Evolutionary conservation across 2,329 filamentous ascomycete genomes (phyloP).

Genomic region (Colletotrichum graminicola): DNA sequence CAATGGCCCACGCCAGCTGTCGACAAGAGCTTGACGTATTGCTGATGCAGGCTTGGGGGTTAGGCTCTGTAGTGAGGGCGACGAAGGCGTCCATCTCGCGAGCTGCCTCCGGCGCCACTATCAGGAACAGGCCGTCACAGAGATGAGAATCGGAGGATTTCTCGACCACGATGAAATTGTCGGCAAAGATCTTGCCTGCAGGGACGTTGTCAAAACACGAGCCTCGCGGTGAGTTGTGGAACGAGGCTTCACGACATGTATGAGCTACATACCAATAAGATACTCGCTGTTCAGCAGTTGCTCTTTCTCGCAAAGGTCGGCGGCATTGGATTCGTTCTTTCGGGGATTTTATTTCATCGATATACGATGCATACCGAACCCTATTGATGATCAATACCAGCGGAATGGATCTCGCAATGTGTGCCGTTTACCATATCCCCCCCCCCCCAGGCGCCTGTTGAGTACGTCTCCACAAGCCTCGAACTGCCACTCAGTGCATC

Average conservation of each 20-base stretch:
- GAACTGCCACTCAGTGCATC: conserved; percentile 25
- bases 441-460: too few species aligned
- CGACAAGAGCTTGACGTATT: conserved; percentile 27
- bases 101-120: not conserved
- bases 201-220: not conserved
- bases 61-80: conserved; percentile 16
- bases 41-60: conserved; percentile 14
- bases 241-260: not conserved
- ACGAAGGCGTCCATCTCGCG: conserved; percentile 36
- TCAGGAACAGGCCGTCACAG: conserved; percentile 30
- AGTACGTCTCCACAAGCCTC: too few species aligned
- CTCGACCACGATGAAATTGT: conserved; percentile 40
- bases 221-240: not conserved
- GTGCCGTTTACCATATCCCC: conserved; percentile 25
- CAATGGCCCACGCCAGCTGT: conserved; percentile 31
- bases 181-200: conserved; percentile 32
- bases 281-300: conserved; percentile 19
- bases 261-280: conserved; percentile 4
- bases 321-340: conserved; percentile 14
- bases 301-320: conserved; percentile 32
- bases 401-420: not conserved
- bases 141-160: conserved; percentile 26
- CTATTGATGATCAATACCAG: not conserved
- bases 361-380: conserved; percentile 21
- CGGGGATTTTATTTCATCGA: conserved; percentile 26